These are phyloP conservation scores for Breviolum minutum DNA, from an alignment of 73 alveolate species.

Conservation along the genomic window DNA sequence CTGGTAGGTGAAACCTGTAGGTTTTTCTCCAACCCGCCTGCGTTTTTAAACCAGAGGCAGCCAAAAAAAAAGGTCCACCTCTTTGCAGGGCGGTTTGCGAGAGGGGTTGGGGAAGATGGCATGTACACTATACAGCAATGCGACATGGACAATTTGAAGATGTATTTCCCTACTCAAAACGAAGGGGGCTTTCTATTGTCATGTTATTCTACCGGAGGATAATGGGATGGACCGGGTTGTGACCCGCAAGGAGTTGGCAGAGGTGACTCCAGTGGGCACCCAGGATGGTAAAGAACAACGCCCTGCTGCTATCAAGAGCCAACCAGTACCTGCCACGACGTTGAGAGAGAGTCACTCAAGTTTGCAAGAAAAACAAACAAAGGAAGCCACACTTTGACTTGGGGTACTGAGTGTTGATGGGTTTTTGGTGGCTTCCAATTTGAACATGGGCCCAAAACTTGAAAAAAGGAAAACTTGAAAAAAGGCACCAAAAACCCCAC, in stretches of 20 bases:
- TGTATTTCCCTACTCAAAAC: neutral
- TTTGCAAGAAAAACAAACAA: neutral
- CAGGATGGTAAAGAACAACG: slow-evolving; percentile 61
- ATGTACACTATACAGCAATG: too few relatives aligned
- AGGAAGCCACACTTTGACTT: neutral
- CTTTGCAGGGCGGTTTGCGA: too few relatives aligned
- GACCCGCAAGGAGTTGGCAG: slow-evolving; percentile 1
- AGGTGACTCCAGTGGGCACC: slow-evolving; percentile 15
- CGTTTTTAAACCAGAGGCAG: neutral
- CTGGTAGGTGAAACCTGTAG: too few relatives aligned
- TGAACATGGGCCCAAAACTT: neutral
- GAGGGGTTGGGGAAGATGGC: too few relatives aligned
- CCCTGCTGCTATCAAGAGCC: slow-evolving; percentile 26
- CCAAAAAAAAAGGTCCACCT: too few relatives aligned
- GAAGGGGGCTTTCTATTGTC: neutral
- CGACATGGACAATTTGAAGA: neutral
- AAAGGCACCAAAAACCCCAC: neutral
- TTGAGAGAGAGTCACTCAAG: slow-evolving; percentile 47
- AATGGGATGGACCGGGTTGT: neutral
- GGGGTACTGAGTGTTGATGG: neutral
- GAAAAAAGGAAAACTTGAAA: neutral
- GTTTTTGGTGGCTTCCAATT: neutral
- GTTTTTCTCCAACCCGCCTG: neutral
- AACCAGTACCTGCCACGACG: slow-evolving; percentile 44
- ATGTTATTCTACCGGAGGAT: neutral